A percentile compares a stretch with the other conserved stretches of the same genome.
Conservation (phyloP, 352 stramenopile genomes). For the Phytophthora capsici region DNA sequence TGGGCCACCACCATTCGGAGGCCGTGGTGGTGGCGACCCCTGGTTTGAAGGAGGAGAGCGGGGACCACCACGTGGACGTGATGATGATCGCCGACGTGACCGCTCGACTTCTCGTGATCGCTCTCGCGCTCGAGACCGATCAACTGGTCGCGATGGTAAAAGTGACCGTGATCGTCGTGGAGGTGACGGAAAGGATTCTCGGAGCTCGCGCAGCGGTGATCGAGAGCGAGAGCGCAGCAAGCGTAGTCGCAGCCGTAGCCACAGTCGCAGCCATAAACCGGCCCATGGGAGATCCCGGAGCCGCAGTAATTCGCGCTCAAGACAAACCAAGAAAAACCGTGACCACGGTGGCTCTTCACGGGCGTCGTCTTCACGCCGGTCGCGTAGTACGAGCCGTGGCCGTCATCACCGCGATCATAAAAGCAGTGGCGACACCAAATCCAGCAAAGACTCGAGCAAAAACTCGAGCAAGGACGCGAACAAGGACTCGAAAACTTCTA, state of each 20-base stretch:
- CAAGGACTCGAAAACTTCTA: slow-evolving; percentile 23
- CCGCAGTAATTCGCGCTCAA: slow-evolving; percentile 56
- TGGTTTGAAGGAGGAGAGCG: slow-evolving; percentile 52
- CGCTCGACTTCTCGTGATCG: slow-evolving; percentile 45
- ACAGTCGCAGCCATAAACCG: slow-evolving; percentile 46
- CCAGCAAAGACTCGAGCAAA: slow-evolving; percentile 30
- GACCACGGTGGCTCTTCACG: slow-evolving; percentile 41
- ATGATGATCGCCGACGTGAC: slow-evolving; percentile 54
- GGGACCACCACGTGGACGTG: slow-evolving; percentile 35
- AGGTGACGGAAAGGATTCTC: slow-evolving; percentile 41
- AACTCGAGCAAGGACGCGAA: slow-evolving; percentile 26
- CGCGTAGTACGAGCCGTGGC: slow-evolving; percentile 56
- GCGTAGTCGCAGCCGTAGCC: slow-evolving; percentile 46
- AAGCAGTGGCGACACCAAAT: slow-evolving; percentile 25
- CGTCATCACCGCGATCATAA: slow-evolving; percentile 41
- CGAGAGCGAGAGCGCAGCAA: slow-evolving; percentile 42
- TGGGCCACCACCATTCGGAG: slow-evolving; percentile 57
- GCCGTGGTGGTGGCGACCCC: slow-evolving; percentile 47
- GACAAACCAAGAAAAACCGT: slow-evolving; percentile 42
- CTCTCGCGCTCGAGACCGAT: slow-evolving; percentile 33
- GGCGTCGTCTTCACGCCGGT: slow-evolving; percentile 43
- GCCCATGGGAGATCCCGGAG: slow-evolving; percentile 49
- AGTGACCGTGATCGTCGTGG: slow-evolving; percentile 43
- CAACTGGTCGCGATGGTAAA: slow-evolving; percentile 33
- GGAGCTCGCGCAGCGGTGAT: slow-evolving; percentile 34